Percentiles rank a stretch among this genome's conserved stretches.
phyloP scores from a whole-genome alignment of 352 stramenopile species.

The Plasmopara muralis region DNA sequence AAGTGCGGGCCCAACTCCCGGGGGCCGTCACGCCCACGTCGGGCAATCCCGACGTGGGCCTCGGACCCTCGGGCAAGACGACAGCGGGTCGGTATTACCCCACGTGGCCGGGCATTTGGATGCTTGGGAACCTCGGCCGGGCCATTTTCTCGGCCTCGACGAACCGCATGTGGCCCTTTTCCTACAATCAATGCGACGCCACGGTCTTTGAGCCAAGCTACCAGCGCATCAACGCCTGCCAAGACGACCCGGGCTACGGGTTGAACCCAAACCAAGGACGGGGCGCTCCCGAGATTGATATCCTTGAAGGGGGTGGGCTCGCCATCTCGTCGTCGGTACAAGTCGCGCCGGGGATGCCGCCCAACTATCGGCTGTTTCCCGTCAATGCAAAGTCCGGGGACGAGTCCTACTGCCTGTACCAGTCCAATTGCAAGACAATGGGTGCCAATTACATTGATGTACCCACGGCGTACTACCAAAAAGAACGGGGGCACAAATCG shows the following conservation, averaged over 20 bases:
- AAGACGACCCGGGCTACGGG: slow-evolving; percentile 83
- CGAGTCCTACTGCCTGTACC: slow-evolving; percentile 1
- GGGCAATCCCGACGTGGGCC: slow-evolving; percentile 36
- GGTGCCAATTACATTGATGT: slow-evolving; percentile 46
- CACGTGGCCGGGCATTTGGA: slow-evolving; percentile 91
- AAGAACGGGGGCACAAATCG: slow-evolving; percentile 31
- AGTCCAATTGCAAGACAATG: not conserved
- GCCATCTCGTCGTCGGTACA: slow-evolving; percentile 88
- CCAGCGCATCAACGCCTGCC: slow-evolving; percentile 72
- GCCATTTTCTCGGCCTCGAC: slow-evolving; percentile 88
- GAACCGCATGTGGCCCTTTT: slow-evolving; percentile 92
- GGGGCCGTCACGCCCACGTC: slow-evolving; percentile 55
- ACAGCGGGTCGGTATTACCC: slow-evolving; percentile 49
- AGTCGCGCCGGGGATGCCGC: slow-evolving; percentile 64
- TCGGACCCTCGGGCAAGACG: slow-evolving; percentile 24
- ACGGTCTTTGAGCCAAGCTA: slow-evolving; percentile 30
- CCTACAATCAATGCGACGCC: slow-evolving; percentile 83
- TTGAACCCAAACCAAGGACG: slow-evolving; percentile 75
- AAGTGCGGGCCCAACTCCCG: slow-evolving; percentile 85
- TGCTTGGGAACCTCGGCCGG: slow-evolving; percentile 91
- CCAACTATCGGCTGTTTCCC: not conserved
- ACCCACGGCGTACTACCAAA: slow-evolving; percentile 30
- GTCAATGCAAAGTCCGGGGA: not conserved
- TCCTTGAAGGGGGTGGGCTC: slow-evolving; percentile 83
- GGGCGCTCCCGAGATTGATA: slow-evolving; percentile 91